phyloP scores from a whole-genome alignment of 2,329 filamentous ascomycete genomes.

The Ophiobolus disseminans region DNA sequence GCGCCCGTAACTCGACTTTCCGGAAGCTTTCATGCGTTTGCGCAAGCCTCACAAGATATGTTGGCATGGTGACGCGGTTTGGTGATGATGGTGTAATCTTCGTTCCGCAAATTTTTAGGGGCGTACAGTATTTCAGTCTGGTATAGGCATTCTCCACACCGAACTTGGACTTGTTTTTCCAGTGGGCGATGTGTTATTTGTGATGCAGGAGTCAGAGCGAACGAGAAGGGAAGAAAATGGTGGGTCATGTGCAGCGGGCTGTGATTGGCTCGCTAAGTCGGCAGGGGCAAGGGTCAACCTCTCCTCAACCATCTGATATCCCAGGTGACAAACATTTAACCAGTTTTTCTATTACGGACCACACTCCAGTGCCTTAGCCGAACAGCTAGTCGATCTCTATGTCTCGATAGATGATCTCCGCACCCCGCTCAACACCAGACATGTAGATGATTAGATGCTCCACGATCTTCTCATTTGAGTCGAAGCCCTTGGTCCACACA shows the following conservation, averaged over 20 bases:
- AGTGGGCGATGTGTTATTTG: background rate
- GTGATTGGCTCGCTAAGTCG: conserved; percentile 25
- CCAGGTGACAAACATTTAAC: background rate
- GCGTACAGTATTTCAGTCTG: conserved; percentile 17
- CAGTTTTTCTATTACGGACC: background rate
- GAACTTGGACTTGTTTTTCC: background rate
- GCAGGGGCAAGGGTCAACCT: background rate
- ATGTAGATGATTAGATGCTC: conserved; percentile 7
- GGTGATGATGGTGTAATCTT: background rate
- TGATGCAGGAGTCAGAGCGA: conserved; percentile 21
- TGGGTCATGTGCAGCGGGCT: conserved; percentile 9
- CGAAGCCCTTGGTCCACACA: conserved; percentile 7
- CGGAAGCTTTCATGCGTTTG: conserved; percentile 94
- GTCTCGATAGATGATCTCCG: conserved; percentile 2
- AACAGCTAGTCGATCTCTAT: conserved; percentile 7
- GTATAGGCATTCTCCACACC: conserved; percentile 25
- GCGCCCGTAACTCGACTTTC: conserved; percentile 78
- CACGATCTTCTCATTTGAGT: conserved; percentile 11
- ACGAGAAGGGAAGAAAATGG: conserved; percentile 17
- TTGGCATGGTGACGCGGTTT: conserved; percentile 49
- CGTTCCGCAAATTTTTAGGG: background rate
- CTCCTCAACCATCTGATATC: background rate
- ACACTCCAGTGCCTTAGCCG: background rate
- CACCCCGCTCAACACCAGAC: conserved; percentile 6
- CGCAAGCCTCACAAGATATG: conserved; percentile 88